Conservation (phyloP, 2,329 filamentous ascomycete species). For the Penicillium sp. region DNA sequence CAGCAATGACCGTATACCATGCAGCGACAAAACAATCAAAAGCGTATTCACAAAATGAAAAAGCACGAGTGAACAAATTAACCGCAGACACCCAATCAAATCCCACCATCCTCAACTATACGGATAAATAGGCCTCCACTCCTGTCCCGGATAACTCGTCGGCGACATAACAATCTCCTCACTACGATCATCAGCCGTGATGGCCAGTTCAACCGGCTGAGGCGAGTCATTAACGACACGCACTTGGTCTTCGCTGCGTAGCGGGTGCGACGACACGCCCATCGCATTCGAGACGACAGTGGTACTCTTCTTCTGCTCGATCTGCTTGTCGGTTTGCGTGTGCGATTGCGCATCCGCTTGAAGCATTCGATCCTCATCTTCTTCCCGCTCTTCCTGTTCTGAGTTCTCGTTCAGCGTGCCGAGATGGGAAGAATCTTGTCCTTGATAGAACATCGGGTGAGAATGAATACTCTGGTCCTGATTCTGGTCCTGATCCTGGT, state of each 20-base stretch:
- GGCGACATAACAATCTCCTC: slow-evolving; percentile 49
- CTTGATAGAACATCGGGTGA: too few species aligned
- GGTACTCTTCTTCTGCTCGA: too few species aligned
- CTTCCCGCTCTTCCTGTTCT: slow-evolving; percentile 1
- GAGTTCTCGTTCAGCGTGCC: not conserved
- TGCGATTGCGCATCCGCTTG: too few species aligned
- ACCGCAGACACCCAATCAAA: not conserved
- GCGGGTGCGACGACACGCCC: slow-evolving; percentile 20
- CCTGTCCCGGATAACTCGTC: slow-evolving; percentile 49
- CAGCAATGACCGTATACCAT: too few species aligned
- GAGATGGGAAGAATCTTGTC: too few species aligned
- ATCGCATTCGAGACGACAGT: too few species aligned
- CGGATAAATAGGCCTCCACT: slow-evolving; percentile 44
- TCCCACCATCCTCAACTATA: slow-evolving; percentile 12
- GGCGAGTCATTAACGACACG: slow-evolving; percentile 22
- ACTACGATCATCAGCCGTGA: slow-evolving; percentile 37
- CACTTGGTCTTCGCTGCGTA: slow-evolving; percentile 20
- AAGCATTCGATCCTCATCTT: not conserved
- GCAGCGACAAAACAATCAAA: not conserved
- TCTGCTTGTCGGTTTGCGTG: too few species aligned
- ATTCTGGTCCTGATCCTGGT: not conserved
- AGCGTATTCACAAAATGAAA: not conserved
- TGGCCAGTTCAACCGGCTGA: slow-evolving; percentile 35
- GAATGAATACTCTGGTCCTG: too few species aligned
- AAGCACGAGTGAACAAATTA: not conserved